A percentile compares a stretch with the other conserved stretches of the same genome.
Conservation (phyloP, 2,329 filamentous ascomycete species). For the Ascochyta clinopodiicola region DNA sequence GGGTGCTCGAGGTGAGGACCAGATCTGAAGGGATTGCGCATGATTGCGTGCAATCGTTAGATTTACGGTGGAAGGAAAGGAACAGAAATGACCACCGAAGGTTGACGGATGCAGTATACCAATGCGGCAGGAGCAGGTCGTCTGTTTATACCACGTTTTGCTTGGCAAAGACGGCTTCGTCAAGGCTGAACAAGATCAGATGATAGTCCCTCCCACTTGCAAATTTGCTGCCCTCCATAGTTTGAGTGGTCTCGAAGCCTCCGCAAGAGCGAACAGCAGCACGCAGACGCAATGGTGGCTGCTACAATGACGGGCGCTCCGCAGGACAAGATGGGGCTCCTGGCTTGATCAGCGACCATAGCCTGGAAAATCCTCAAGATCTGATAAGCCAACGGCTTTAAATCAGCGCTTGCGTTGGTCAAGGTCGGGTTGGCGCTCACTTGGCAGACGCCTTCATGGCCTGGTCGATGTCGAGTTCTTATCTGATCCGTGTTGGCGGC, state of each 20-base stretch:
- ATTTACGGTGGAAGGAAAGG: neutral
- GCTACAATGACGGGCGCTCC: neutral
- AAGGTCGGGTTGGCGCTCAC: conserved; percentile 2
- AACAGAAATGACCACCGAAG: neutral
- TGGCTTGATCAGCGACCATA: conserved; percentile 5
- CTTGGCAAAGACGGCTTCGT: conserved; percentile 1
- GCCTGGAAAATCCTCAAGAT: neutral
- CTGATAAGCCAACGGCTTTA: conserved; percentile 6
- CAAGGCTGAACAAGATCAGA: neutral
- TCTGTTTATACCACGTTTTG: conserved; percentile 2
- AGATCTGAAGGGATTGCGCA: conserved; percentile 7
- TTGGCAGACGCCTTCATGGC: conserved; percentile 5
- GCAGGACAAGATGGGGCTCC: neutral
- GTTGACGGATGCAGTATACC: neutral
- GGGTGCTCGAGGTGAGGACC: conserved; percentile 6
- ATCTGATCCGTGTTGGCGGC: conserved; percentile 4
- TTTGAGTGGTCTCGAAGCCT: conserved; percentile 1
- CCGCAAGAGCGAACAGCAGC: conserved; percentile 5
- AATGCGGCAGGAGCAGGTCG: neutral
- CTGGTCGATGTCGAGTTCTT: conserved; percentile 1
- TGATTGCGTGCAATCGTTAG: neutral
- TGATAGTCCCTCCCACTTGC: neutral
- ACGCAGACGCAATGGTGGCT: conserved; percentile 2
- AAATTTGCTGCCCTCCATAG: conserved; percentile 1
- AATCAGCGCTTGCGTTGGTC: conserved; percentile 4